Percentiles rank a stretch among this genome's conserved stretches.
Evolutionary conservation across 2,329 filamentous ascomycete genomes (phyloP).

Genomic region (Mycocentrospora acerina): DNA sequence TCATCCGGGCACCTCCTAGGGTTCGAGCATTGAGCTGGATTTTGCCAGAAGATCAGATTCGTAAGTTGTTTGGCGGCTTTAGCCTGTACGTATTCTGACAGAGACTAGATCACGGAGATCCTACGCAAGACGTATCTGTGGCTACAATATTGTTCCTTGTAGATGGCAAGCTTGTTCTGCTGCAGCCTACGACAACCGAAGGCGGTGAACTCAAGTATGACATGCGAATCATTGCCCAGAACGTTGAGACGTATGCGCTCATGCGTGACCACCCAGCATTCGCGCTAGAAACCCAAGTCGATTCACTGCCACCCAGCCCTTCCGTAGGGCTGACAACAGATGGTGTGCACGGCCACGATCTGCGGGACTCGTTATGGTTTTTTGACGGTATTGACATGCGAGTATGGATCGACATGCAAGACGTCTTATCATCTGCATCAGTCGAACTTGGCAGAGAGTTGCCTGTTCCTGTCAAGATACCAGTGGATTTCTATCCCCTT

Average conservation of each 20-base stretch:
- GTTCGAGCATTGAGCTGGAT: slow-evolving; percentile 96
- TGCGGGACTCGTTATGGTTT: slow-evolving; percentile 89
- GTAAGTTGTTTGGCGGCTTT: slow-evolving; percentile 45
- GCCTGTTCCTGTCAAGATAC: slow-evolving; percentile 72
- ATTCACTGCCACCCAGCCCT: slow-evolving; percentile 53
- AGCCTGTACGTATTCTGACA: slow-evolving; percentile 16
- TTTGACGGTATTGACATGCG: slow-evolving; percentile 87
- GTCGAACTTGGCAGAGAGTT: slow-evolving; percentile 68
- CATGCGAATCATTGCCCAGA: slow-evolving; percentile 94
- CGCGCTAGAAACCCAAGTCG: slow-evolving; percentile 48
- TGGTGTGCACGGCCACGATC: slow-evolving; percentile 53
- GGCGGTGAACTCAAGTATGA: slow-evolving; percentile 91
- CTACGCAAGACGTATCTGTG: slow-evolving; percentile 90
- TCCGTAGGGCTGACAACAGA: slow-evolving; percentile 49
- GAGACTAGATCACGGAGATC: slow-evolving; percentile 72
- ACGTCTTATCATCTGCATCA: slow-evolving; percentile 72
- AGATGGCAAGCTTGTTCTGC: slow-evolving; percentile 89
- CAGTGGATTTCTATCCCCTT: slow-evolving; percentile 93
- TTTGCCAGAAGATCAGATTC: slow-evolving; percentile 82
- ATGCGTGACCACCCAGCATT: slow-evolving; percentile 78
- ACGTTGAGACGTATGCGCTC: slow-evolving; percentile 91
- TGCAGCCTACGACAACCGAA: slow-evolving; percentile 83
- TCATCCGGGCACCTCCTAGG: slow-evolving; percentile 87
- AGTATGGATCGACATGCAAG: slow-evolving; percentile 85
- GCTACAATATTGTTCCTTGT: slow-evolving; percentile 96